Conservation (phyloP, 2,329 filamentous ascomycete species). For the Onygena corvina region DNA sequence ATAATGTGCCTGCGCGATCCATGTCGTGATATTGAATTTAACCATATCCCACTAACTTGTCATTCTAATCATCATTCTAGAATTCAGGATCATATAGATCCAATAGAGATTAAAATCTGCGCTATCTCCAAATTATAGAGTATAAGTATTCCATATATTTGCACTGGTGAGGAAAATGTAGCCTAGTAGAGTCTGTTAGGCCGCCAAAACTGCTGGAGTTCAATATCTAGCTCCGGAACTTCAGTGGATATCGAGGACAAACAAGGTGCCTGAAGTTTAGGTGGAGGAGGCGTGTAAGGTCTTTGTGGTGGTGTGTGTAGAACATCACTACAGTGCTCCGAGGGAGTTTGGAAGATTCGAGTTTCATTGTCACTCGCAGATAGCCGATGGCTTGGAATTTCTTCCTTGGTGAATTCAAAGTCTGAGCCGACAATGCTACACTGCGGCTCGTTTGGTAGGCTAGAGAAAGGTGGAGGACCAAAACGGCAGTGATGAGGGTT, state of each 20-base stretch:
- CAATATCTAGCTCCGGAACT: neutral
- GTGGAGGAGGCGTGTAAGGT: neutral
- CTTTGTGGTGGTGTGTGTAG: neutral
- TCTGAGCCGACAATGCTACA: neutral
- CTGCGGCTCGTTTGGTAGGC: neutral
- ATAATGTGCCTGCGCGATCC: too few relatives aligned
- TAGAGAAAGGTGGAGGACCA: neutral
- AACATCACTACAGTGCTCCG: neutral
- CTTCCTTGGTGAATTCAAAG: neutral
- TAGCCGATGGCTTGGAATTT: neutral
- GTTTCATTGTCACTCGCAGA: neutral
- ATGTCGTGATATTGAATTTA: too few relatives aligned
- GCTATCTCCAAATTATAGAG: too few relatives aligned
- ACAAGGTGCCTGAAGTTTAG: neutral
- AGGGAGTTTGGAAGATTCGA: neutral
- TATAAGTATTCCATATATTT: too few relatives aligned
- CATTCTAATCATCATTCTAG: too few relatives aligned
- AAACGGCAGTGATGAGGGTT: neutral
- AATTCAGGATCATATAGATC: too few relatives aligned
- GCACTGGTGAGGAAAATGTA: too few relatives aligned
- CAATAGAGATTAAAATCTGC: too few relatives aligned
- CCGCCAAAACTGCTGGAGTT: neutral
- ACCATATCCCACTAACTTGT: too few relatives aligned
- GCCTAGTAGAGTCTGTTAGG: slow-evolving; percentile 3
- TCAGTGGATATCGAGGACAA: neutral